phyloP scores from a whole-genome alignment of 1,284 basidiomycete species.

The Apiotrichum brassicae region DNA sequence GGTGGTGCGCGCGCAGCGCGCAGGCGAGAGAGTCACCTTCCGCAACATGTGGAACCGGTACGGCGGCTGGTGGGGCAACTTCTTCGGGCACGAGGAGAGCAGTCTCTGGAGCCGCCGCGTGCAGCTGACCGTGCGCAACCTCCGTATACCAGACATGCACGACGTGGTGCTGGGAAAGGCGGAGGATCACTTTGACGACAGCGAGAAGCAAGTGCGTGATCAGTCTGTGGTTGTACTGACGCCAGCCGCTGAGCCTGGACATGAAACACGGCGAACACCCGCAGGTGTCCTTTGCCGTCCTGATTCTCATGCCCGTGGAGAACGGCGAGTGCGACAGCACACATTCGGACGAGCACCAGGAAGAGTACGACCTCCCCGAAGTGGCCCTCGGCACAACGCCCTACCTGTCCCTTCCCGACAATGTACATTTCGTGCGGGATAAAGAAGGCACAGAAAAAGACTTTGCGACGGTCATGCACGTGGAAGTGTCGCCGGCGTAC shows the following conservation, averaged over 20 bases:
- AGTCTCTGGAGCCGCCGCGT: background rate
- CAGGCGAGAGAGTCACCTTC: conserved; percentile 10
- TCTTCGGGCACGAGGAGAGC: conserved; percentile 2
- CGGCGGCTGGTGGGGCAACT: conserved; percentile 20
- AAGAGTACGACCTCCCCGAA: conserved; percentile 6
- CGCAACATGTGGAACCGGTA: conserved; percentile 14
- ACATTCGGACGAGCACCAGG: background rate
- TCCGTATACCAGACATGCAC: background rate
- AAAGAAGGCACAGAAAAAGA: no score
- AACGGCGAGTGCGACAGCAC: background rate
- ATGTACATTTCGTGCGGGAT: no score
- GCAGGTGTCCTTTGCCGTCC: conserved; percentile 6
- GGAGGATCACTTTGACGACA: conserved; percentile 1
- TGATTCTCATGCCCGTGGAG: conserved; percentile 10
- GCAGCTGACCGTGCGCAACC: background rate
- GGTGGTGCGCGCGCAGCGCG: background rate
- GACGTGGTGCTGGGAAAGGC: background rate
- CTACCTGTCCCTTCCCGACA: background rate
- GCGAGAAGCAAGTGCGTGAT: conserved; percentile 5
- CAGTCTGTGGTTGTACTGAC: background rate
- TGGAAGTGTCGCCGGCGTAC: background rate
- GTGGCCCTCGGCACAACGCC: conserved; percentile 13
- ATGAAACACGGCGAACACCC: background rate
- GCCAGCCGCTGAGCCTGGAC: conserved; percentile 3
- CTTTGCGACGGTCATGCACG: background rate